A percentile compares a stretch with the other conserved stretches of the same genome.
phyloP scores from a whole-genome alignment of 306 rosid species.

The Cotoneaster glaucophyllus region DNA sequence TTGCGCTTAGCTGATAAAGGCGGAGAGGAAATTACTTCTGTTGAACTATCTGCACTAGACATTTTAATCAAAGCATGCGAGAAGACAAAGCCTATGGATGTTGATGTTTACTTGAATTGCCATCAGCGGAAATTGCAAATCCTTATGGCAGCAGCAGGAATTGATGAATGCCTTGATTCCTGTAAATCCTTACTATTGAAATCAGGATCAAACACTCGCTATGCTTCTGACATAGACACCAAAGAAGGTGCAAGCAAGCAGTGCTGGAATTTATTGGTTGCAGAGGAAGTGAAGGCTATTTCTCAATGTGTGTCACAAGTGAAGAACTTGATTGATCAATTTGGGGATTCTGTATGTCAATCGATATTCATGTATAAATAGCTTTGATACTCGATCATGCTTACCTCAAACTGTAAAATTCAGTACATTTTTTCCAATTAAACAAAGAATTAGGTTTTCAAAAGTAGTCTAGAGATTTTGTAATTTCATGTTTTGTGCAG shows the following conservation, averaged over 20 bases:
- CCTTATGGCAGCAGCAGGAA: conserved; percentile 69
- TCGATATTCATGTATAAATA: conserved; percentile 10
- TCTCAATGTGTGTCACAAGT: conserved; percentile 73
- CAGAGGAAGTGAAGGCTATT: conserved; percentile 84
- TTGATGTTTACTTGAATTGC: conserved; percentile 66
- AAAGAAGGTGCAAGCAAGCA: conserved; percentile 62
- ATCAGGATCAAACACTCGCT: conserved; percentile 28
- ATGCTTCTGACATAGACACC: conserved; percentile 45
- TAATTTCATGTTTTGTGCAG: not conserved
- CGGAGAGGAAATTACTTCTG: conserved; percentile 50
- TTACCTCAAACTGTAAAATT: not conserved
- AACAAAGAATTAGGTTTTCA: not conserved
- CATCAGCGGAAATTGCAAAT: conserved; percentile 78
- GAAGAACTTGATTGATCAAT: conserved; percentile 58
- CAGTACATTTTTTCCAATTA: not conserved
- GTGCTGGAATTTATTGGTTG: conserved; percentile 54
- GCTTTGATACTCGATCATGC: conserved; percentile 15
- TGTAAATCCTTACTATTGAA: conserved; percentile 44
- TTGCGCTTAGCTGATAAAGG: conserved; percentile 42
- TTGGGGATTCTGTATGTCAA: conserved; percentile 55
- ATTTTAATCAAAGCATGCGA: conserved; percentile 78
- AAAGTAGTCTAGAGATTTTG: conserved; percentile 2
- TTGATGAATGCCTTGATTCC: conserved; percentile 47
- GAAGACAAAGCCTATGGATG: conserved; percentile 64
- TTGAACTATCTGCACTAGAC: conserved; percentile 79